phyloP scores from a whole-genome alignment of 2,329 filamentous ascomycete species.

The Scedosporium minutisporum region DNA sequence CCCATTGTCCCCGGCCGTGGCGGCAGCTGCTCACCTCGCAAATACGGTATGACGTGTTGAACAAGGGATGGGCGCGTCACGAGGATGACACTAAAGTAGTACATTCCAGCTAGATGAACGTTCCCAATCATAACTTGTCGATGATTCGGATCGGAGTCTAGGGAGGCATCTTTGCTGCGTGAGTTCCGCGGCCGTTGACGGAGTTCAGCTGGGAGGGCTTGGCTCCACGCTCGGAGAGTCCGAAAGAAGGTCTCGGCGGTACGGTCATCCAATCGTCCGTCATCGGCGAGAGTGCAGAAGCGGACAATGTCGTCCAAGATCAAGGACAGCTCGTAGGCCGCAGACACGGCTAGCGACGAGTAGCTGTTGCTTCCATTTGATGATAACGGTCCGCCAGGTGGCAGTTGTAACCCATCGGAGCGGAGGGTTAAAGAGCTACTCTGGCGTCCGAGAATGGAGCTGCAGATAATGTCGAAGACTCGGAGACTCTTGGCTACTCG shows the following conservation, averaged over 20 bases:
- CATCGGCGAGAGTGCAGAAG: constrained; percentile 1
- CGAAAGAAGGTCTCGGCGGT: constrained; percentile 6
- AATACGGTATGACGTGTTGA: constrained; percentile 6
- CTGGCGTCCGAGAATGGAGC: constrained; percentile 11
- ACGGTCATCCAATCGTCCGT: neutral
- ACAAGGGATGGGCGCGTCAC: constrained; percentile 12
- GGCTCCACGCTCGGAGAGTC: constrained; percentile 7
- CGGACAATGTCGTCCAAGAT: constrained; percentile 8
- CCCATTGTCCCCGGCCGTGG: constrained; percentile 14
- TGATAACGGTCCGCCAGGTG: neutral
- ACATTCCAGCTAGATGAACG: constrained; percentile 11
- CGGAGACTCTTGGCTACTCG: constrained; percentile 14
- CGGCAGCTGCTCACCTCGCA: neutral
- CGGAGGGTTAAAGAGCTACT: constrained; percentile 3
- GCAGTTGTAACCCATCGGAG: neutral
- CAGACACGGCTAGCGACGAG: constrained; percentile 1
- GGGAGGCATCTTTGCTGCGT: neutral
- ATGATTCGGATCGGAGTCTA: neutral
- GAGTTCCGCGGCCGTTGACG: neutral
- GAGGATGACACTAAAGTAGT: constrained; percentile 12
- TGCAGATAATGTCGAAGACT: constrained; percentile 11
- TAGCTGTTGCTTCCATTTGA: constrained; percentile 1
- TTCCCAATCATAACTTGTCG: constrained; percentile 8
- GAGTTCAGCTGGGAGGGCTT: neutral
- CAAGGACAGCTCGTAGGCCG: constrained; percentile 8